Evolutionary conservation across 2,329 filamentous ascomycete genomes (phyloP), one percentile per base, ranked within the genome.

Genomic region (Pleurostoma richardsiae): DNA sequence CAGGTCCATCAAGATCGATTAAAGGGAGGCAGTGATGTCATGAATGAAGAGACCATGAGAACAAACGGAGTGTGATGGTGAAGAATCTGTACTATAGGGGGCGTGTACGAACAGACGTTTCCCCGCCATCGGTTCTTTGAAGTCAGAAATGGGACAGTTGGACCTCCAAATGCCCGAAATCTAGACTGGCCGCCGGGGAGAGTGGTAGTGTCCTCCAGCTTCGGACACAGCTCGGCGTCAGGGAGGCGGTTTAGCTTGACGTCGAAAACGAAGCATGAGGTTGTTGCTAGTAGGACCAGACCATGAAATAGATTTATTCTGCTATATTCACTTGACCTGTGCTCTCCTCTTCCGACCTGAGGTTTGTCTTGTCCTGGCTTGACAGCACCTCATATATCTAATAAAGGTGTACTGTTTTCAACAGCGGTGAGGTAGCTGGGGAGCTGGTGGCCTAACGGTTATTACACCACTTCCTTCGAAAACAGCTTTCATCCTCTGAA

Each of bases 1-100:
- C 67, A 75, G 83, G 28, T 96, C 91, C n/a, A 95, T 99, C 72
- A 99, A 99, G 76, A 90, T 99, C 54, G 94, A 99, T 64, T 99
- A 72, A 66, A 49, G 4, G 39, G 33, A 33, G 28, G 41, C 10
- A 4, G 40, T 28, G 30, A 19, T 19, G 30, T 39, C 5, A 33
- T 4, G 6, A n/a, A 29, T 27, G 7, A 28, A 19, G 26, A 31
- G 10, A 29, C 8, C n/a, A 8, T 36, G n/a, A 8, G n/a, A 36
- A 36, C 8, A 36, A 36, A 36, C 8, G 33, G n/a, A 36, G 8
- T 8, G n/a, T 8, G 33, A n/a, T n/a, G 8, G 33, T 8, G n/a
- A 36, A 36, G n/a, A 36, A n/a, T n/a, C 8, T 36, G 33, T 36
- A 36, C 33, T 36, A n/a, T 36, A 36, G 33, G 8, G 33, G n/a